Base-by-base conservation (phyloP, 331 rosid genomes). In the Spiraea crenata region DNA sequence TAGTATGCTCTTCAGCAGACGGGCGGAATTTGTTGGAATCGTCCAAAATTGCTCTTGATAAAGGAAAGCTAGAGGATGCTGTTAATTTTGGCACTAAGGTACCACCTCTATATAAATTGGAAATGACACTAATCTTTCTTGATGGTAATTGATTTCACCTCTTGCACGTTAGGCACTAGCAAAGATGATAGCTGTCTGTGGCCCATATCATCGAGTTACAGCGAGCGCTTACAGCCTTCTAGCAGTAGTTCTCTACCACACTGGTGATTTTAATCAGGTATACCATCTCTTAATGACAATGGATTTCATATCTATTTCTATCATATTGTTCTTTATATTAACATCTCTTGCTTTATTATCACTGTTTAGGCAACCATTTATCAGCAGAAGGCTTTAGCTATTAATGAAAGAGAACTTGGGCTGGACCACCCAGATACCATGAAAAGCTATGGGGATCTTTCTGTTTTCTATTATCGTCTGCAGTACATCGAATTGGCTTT, bases 391-490 rank as follows among this genome's bases (percentile, higher is more conserved):
- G 99, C 99, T 54, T 77, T 91, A 77, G 93, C 85, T 76, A 95
- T 95, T 78, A 89, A 95, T 52, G 99, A 95, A 82, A 87, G 93
- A 71, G 99, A 93, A 78, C 97, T 93, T 67, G 99, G 99, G 77
- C 96, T 91, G 75, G 97, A 93, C 67, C 99, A 93, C 80, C 97
- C 99, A 15, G 99, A 93, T 77, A 93, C 99, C 65, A 87, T 91
- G 97, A 93, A 93, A 89, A 91, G 99, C 86, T 93, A 93, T 2
- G 99, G 99, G 48, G 99, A 93, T 83, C 97, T 93, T 73, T 91
- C 99, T 1, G 99, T 93, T 70, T 93, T 93, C 73, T 93, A 91
- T 68, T 93, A 93, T 68, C 97, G 99, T 65, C 89, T 93, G 72
- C 99, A 93, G 72, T 97, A 91, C 79, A 86, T 91, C 48, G 99